Conservation (phyloP, 768 basidiomycete species). For the Lactarius hatsudake region DNA sequence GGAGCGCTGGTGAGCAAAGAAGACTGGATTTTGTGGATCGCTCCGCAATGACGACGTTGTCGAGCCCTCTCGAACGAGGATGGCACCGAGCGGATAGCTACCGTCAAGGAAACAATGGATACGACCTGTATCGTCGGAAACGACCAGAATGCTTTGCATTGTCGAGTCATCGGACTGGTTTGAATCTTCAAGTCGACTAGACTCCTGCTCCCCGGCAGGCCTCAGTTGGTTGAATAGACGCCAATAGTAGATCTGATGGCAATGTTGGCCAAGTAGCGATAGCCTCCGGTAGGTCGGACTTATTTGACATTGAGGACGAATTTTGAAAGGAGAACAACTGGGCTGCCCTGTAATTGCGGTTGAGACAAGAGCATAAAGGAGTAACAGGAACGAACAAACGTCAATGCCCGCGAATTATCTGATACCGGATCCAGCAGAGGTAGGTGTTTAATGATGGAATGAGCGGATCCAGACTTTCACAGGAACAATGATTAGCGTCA, state of each 20-base stretch:
- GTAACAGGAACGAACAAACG: slow-evolving; percentile 47
- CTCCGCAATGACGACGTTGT: slow-evolving; percentile 43
- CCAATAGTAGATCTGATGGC: slow-evolving; percentile 48
- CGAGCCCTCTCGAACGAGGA: slow-evolving; percentile 38
- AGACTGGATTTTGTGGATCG: slow-evolving; percentile 43
- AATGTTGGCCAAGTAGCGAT: slow-evolving; percentile 72
- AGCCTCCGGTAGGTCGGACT: slow-evolving; percentile 50
- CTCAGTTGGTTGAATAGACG: slow-evolving; percentile 55
- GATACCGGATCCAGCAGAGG: slow-evolving; percentile 70
- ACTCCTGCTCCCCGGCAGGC: slow-evolving; percentile 35
- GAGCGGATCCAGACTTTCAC: slow-evolving; percentile 70
- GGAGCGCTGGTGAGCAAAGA: slow-evolving; percentile 48
- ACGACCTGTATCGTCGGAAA: slow-evolving; percentile 55
- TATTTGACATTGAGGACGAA: slow-evolving; percentile 49
- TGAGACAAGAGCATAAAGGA: slow-evolving; percentile 16
- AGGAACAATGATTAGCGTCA: slow-evolving; percentile 25
- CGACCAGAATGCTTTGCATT: slow-evolving; percentile 55
- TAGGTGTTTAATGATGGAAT: slow-evolving; percentile 62
- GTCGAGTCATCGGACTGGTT: slow-evolving; percentile 55
- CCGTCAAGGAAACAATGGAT: slow-evolving; percentile 74
- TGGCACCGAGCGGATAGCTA: slow-evolving; percentile 62
- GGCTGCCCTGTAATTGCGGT: slow-evolving; percentile 50
- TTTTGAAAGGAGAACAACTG: slow-evolving; percentile 82
- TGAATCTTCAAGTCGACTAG: slow-evolving; percentile 34
- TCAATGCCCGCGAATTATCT: slow-evolving; percentile 63